phyloP scores from a whole-genome alignment of 2,329 filamentous ascomycete genomes.

The Talaromyces sp. region DNA sequence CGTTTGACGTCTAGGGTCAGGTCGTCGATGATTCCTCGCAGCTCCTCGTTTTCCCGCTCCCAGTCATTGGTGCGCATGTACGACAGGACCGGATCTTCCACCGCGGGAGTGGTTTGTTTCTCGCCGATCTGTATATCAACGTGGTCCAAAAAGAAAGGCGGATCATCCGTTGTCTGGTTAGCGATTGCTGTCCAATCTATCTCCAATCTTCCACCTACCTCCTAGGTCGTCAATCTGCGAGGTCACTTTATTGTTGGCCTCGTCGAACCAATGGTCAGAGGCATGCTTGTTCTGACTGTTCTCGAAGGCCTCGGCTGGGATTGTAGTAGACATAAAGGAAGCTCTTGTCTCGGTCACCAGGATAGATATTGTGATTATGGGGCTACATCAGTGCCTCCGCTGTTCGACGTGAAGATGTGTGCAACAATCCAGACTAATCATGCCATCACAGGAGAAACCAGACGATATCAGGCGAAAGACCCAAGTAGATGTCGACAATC shows the following conservation, averaged over 20 bases:
- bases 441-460: neutral
- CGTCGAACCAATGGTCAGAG: constrained; percentile 48
- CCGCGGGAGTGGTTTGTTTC: constrained; percentile 16
- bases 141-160: constrained; percentile 30
- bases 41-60: constrained; percentile 66
- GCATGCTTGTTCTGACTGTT: neutral
- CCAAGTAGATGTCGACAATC: neutral
- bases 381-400: neutral
- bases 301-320: neutral
- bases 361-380: neutral
- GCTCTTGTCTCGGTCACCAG: neutral
- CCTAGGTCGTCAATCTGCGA: constrained; percentile 20
- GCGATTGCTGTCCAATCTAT: neutral
- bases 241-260: constrained; percentile 44
- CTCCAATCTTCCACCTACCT: neutral
- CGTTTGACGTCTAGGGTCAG: constrained; percentile 78
- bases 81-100: constrained; percentile 27
- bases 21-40: constrained; percentile 79
- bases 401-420: neutral
- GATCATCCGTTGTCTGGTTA: constrained; percentile 24
- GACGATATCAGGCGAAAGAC: neutral
- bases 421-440: neutral
- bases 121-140: neutral
- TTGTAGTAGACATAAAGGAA: neutral
- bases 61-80: constrained; percentile 24